Evolutionary conservation across 2,329 filamentous ascomycete species (phyloP).

Genomic region (Colletotrichum endophyticum): DNA sequence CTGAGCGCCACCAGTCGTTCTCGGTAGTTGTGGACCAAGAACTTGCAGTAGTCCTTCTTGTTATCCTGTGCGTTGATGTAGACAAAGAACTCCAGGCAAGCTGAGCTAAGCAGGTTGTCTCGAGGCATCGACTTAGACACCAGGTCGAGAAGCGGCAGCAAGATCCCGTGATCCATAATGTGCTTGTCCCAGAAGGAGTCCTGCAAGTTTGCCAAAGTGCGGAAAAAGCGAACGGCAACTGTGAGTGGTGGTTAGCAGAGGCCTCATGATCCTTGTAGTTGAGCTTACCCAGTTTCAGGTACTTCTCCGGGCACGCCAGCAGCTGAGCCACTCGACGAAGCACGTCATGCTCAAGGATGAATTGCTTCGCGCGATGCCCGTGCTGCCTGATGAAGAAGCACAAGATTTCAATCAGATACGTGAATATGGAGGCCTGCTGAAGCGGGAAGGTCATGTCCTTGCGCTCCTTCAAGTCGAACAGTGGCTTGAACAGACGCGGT

Average conservation of each 20-base stretch:
- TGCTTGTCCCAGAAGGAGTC: slow-evolving; percentile 92
- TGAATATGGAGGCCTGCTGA: slow-evolving; percentile 88
- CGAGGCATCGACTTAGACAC: slow-evolving; percentile 85
- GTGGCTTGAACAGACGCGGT: slow-evolving; percentile 82
- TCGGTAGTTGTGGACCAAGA: slow-evolving; percentile 84
- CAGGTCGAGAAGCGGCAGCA: slow-evolving; percentile 85
- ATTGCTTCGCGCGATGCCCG: slow-evolving; percentile 83
- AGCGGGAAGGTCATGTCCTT: slow-evolving; percentile 74
- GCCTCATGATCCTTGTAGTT: neutral
- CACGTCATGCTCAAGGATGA: slow-evolving; percentile 81
- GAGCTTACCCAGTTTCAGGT: slow-evolving; percentile 81
- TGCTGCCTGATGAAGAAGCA: slow-evolving; percentile 95
- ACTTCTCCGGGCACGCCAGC: slow-evolving; percentile 84
- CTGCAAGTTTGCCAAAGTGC: slow-evolving; percentile 81
- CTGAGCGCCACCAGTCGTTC: slow-evolving; percentile 77
- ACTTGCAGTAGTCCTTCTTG: slow-evolving; percentile 80
- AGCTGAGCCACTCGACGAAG: slow-evolving; percentile 82
- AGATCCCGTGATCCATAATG: slow-evolving; percentile 79
- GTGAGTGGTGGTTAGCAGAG: neutral
- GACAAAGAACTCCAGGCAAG: slow-evolving; percentile 92
- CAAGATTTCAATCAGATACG: slow-evolving; percentile 89
- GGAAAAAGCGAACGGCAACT: slow-evolving; percentile 94
- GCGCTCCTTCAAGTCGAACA: slow-evolving; percentile 78
- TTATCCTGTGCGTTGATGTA: slow-evolving; percentile 79
- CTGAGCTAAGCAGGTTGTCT: slow-evolving; percentile 92